A percentile compares a stretch with the other conserved stretches of the same genome.
phyloP scores from a whole-genome alignment of 345 rosid species.

The Durio zibethinus region DNA sequence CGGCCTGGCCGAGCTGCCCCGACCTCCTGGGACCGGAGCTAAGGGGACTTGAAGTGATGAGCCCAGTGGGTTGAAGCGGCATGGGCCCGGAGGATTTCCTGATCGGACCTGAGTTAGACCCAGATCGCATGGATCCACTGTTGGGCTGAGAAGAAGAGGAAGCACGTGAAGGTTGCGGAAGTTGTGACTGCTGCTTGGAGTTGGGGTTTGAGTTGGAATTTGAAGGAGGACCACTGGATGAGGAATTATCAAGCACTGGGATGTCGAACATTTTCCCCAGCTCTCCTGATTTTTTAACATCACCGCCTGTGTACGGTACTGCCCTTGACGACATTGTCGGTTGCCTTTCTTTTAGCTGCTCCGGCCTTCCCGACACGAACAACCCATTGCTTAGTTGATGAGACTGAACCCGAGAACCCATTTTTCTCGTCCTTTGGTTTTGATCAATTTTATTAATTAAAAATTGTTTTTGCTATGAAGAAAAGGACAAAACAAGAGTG shows the following conservation, averaged over 20 bases:
- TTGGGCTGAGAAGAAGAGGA: conserved; percentile 70
- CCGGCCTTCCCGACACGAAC: conserved; percentile 77
- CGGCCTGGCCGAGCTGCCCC: conserved; percentile 54
- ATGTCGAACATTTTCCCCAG: conserved; percentile 92
- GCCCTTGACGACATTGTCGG: conserved; percentile 84
- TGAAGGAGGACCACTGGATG: conserved; percentile 36
- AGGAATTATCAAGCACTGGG: conserved; percentile 43
- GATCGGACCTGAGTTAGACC: conserved; percentile 64
- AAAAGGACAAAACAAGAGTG: conserved; percentile 9
- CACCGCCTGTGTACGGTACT: conserved; percentile 87
- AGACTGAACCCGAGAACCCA: conserved; percentile 77
- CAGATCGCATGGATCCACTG: conserved; percentile 82
- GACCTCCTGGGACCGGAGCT: conserved; percentile 59
- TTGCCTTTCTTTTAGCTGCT: conserved; percentile 60
- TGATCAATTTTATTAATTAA: background rate
- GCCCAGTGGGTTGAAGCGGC: conserved; percentile 79
- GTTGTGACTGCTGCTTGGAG: conserved; percentile 28
- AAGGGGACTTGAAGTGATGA: conserved; percentile 81
- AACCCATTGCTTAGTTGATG: conserved; percentile 88
- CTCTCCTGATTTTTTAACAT: conserved; percentile 91
- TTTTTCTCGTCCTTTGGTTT: conserved; percentile 12
- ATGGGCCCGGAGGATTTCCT: conserved; percentile 76
- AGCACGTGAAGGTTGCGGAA: conserved; percentile 42
- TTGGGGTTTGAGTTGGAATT: conserved; percentile 33
- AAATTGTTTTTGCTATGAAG: background rate